Conservation (phyloP, 371 early-diverging fungal species). For the Synchytrium microbalum region DNA sequence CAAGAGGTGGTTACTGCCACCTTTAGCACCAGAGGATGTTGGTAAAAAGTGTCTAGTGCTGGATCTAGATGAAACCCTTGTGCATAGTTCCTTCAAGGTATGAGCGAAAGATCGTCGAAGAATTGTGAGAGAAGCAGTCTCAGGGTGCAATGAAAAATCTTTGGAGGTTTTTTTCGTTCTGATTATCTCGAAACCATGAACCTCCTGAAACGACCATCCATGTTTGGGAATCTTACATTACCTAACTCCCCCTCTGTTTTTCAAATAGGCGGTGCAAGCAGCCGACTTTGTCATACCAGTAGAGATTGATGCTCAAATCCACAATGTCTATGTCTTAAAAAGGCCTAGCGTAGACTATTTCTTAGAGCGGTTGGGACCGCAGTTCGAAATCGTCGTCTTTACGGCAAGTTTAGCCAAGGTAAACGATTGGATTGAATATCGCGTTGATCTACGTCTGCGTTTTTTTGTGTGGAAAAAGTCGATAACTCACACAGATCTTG, state of each 20-base stretch:
- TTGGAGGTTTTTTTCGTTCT: neutral
- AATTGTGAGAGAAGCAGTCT: neutral
- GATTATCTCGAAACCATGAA: neutral
- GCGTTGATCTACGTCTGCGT: neutral
- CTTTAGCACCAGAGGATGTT: constrained; percentile 37
- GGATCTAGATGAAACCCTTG: constrained; percentile 79
- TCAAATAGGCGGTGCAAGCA: constrained; percentile 56
- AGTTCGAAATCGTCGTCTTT: constrained; percentile 91
- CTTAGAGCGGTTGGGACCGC: constrained; percentile 73
- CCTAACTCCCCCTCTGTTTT: too few relatives aligned
- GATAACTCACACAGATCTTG: neutral
- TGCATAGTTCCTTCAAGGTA: constrained; percentile 74
- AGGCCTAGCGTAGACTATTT: constrained; percentile 93
- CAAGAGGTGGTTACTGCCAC: constrained; percentile 20
- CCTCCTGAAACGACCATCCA: too few relatives aligned
- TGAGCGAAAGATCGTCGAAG: neutral
- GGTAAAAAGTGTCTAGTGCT: constrained; percentile 77
- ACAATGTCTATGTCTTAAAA: constrained; percentile 91
- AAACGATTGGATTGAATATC: constrained; percentile 11
- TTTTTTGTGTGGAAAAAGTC: constrained; percentile 2
- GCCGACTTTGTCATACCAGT: constrained; percentile 86
- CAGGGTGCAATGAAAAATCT: neutral
- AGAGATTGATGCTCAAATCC: constrained; percentile 81
- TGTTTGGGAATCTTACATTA: too few relatives aligned
- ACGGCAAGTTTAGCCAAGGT: constrained; percentile 93